Percentiles rank a stretch among this genome's conserved stretches.
Conservation (phyloP, 345 rosid genomes). For the Gossypium ekmanianum region DNA sequence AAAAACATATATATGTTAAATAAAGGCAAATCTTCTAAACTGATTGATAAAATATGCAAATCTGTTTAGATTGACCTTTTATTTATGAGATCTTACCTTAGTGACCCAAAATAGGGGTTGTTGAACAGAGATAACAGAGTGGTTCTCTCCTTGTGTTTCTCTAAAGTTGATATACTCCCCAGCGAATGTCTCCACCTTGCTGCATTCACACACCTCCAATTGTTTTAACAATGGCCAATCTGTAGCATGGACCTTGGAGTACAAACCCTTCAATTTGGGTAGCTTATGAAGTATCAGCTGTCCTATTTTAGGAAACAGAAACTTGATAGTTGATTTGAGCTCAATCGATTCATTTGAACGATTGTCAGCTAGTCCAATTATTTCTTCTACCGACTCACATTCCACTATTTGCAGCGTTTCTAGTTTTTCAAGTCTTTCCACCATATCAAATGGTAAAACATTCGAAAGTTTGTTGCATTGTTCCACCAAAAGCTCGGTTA, state of each 20-base stretch:
- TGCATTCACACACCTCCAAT: neutral
- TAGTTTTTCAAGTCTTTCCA: neutral
- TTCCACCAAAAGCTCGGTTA: neutral
- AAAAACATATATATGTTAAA: too few species aligned
- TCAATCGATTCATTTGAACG: neutral
- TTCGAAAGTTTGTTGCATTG: neutral
- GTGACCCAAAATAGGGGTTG: too few species aligned
- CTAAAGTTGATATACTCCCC: neutral
- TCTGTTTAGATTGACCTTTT: too few species aligned
- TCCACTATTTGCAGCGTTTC: neutral
- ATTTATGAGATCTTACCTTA: too few species aligned
- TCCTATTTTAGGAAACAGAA: neutral
- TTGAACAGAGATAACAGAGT: neutral
- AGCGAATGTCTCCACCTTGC: conserved; percentile 3
- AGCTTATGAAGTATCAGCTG: neutral
- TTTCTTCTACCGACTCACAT: neutral
- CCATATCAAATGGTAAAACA: neutral
- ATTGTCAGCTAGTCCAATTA: neutral
- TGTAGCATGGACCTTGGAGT: conserved; percentile 1
- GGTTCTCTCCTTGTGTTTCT: neutral
- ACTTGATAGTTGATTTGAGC: neutral
- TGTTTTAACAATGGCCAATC: conserved; percentile 14
- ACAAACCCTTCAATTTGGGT: neutral
- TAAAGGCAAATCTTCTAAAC: too few species aligned
- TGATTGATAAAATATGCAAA: too few species aligned